phyloP scores from a whole-genome alignment of 345 rosid species.

The Arabidopsis thaliana region DNA sequence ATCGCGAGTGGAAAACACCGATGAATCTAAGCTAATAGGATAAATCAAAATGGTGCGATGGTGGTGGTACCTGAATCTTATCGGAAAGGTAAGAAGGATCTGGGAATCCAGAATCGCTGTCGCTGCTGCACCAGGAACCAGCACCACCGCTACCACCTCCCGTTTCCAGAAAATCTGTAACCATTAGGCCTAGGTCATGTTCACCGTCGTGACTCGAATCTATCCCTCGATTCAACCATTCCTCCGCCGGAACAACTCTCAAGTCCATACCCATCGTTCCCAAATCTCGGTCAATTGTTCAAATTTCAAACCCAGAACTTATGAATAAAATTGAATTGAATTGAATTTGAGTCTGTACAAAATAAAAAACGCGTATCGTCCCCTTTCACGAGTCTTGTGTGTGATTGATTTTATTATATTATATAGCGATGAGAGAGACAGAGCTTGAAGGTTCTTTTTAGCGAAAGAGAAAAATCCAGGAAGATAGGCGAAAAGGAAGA shows the following conservation, averaged over 20 bases:
- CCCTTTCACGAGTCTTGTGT: conserved; percentile 38
- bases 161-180: conserved; percentile 81
- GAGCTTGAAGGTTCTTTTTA: conserved; percentile 25
- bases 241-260: conserved; percentile 57
- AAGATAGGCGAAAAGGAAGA: conserved; percentile 40
- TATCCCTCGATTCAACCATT: conserved; percentile 51
- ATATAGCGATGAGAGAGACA: not conserved
- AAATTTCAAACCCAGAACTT: not conserved
- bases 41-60: not conserved
- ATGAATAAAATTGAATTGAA: conserved; percentile 8
- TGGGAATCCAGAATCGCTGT: conserved; percentile 75
- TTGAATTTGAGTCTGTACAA: not conserved
- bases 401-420: conserved; percentile 4
- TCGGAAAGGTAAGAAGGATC: conserved; percentile 80
- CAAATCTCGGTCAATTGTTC: too few relatives aligned
- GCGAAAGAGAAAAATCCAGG: conserved; percentile 34
- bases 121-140: conserved; percentile 84
- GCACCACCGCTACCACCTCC: conserved; percentile 60
- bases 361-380: conserved; percentile 37
- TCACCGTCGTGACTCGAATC: conserved; percentile 87
- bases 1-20: not conserved
- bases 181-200: conserved; percentile 86
- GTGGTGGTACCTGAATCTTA: conserved; percentile 63
- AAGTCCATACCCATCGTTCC: conserved; percentile 56
- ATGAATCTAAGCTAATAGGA: not conserved